phyloP scores from a whole-genome alignment of 2,329 filamentous ascomycete species.

The Cladosporium velox region DNA sequence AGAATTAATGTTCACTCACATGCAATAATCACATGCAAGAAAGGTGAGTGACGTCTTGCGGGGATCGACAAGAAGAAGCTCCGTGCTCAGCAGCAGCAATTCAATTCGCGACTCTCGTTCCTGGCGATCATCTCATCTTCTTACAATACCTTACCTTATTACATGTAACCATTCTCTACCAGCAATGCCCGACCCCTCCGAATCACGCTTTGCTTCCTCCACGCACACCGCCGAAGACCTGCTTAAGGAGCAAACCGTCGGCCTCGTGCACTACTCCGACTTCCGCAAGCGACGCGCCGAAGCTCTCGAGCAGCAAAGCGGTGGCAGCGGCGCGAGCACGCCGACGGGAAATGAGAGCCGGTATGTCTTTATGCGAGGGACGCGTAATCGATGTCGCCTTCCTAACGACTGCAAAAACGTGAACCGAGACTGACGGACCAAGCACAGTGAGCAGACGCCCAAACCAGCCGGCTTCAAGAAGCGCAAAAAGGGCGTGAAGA shows the following conservation, averaged over 20 bases:
- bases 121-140: slow-evolving; percentile 3
- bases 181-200: slow-evolving; percentile 16
- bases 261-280: slow-evolving; percentile 86
- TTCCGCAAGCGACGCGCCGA: slow-evolving; percentile 95
- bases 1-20: not conserved
- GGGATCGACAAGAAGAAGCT: not conserved
- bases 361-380: not conserved
- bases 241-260: slow-evolving; percentile 83
- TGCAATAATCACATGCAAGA: slow-evolving; percentile 15
- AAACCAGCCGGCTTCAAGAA: slow-evolving; percentile 56
- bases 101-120: not conserved
- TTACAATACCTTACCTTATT: not conserved
- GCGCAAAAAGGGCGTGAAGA: slow-evolving; percentile 52
- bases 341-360: slow-evolving; percentile 49
- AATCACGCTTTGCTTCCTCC: slow-evolving; percentile 70
- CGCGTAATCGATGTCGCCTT: too few species aligned
- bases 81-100: not conserved
- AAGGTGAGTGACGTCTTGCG: slow-evolving; percentile 15
- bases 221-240: slow-evolving; percentile 76
- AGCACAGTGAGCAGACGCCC: slow-evolving; percentile 57
- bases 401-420: too few species aligned
- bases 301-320: slow-evolving; percentile 76
- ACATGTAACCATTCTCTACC: not conserved
- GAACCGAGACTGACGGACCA: slow-evolving; percentile 53
- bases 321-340: slow-evolving; percentile 61